These are phyloP conservation scores for Erucastrum elatum DNA, from an alignment of 345 rosid species.

Conservation along the genomic window DNA sequence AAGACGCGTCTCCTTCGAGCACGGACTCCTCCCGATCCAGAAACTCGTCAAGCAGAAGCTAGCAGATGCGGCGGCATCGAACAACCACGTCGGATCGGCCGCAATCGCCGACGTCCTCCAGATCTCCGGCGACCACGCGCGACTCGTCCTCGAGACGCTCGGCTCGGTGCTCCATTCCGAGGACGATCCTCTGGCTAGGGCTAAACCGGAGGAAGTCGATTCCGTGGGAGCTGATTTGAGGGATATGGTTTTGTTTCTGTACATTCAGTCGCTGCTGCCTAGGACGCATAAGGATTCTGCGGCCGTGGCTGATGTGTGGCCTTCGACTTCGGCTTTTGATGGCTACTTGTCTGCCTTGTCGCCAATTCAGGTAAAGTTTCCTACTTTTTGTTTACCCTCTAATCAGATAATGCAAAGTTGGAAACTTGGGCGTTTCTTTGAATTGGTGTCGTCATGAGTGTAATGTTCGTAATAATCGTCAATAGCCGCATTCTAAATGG, in stretches of 20 bases:
- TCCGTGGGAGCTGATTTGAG: conserved; percentile 75
- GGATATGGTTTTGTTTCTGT: conserved; percentile 84
- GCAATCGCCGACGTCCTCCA: conserved; percentile 77
- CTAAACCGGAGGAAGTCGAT: conserved; percentile 55
- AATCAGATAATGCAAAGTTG: not conserved
- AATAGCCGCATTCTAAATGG: not conserved
- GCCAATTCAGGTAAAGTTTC: conserved; percentile 64
- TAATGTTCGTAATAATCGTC: not conserved
- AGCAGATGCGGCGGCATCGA: conserved; percentile 34
- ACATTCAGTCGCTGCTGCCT: conserved; percentile 88
- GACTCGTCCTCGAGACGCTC: conserved; percentile 83
- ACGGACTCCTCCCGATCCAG: conserved; percentile 92
- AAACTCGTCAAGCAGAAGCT: conserved; percentile 79
- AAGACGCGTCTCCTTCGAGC: conserved; percentile 91
- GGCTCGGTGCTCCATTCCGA: conserved; percentile 84
- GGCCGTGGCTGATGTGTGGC: conserved; percentile 99
- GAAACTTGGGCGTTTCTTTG: not conserved
- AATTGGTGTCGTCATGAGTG: no score
- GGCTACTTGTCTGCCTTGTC: conserved; percentile 93
- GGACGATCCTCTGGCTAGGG: conserved; percentile 67
- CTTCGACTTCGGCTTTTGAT: conserved; percentile 97
- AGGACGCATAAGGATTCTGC: conserved; percentile 94
- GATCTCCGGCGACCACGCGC: conserved; percentile 87
- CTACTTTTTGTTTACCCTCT: not conserved
- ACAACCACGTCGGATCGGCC: conserved; percentile 61